A percentile compares a stretch with the other conserved stretches of the same genome.
Conservation (phyloP, 2,329 filamentous ascomycete species). For the Talaromyces amestolkiae region DNA sequence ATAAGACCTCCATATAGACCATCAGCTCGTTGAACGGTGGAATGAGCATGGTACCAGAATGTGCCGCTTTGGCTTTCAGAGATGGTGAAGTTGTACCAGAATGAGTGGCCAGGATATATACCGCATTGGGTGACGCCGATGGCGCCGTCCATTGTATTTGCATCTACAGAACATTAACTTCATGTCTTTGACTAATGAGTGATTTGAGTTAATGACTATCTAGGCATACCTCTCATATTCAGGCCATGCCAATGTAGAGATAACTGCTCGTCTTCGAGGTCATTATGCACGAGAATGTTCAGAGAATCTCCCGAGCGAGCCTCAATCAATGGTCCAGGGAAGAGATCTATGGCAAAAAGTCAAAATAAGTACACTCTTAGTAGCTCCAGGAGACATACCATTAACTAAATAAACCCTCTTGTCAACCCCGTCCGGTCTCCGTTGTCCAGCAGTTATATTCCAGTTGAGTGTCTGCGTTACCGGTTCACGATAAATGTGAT, state of each 20-base stretch:
- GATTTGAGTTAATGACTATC: neutral
- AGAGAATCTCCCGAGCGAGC: constrained; percentile 48
- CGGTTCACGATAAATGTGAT: constrained; percentile 40
- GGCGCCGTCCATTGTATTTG: constrained; percentile 41
- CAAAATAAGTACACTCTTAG: neutral
- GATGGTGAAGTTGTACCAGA: constrained; percentile 44
- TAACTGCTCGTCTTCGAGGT: constrained; percentile 37
- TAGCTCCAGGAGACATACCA: constrained; percentile 27
- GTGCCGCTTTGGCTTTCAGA: constrained; percentile 42
- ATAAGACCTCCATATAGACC: constrained; percentile 50
- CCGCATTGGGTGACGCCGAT: constrained; percentile 64
- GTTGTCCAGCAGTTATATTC: constrained; percentile 40
- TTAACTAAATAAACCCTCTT: constrained; percentile 53
- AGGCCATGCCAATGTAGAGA: constrained; percentile 52
- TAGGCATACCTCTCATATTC: constrained; percentile 36
- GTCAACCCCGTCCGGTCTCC: constrained; percentile 52
- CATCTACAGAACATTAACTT: constrained; percentile 12
- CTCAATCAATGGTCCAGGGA: constrained; percentile 53
- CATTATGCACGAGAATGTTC: constrained; percentile 45
- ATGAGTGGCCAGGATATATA: constrained; percentile 59
- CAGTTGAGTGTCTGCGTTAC: constrained; percentile 39
- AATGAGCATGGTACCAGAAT: constrained; percentile 53
- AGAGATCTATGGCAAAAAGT: constrained; percentile 30
- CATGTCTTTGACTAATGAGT: neutral
- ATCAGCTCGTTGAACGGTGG: constrained; percentile 44